A percentile compares a stretch with the other conserved stretches of the same genome.
These are phyloP conservation scores for Aeschynomene evenia DNA, from an alignment of 306 rosid species.

Conservation along the genomic window DNA sequence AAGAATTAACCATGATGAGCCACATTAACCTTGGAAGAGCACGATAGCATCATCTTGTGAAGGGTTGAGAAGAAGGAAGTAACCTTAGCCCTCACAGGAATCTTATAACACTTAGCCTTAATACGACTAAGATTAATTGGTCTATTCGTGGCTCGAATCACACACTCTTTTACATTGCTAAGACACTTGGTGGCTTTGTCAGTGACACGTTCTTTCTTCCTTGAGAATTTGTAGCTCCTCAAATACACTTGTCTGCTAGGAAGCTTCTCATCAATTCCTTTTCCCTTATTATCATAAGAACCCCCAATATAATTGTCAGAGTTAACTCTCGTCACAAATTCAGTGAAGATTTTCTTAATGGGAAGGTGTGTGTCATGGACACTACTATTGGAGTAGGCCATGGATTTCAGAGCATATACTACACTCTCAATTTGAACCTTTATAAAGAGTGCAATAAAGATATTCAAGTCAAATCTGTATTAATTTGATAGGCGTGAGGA, in stretches of 20 bases:
- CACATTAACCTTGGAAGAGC: conserved; percentile 39
- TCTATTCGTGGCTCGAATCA: neutral
- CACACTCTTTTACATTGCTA: conserved; percentile 21
- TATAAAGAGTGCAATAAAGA: conserved; percentile 4
- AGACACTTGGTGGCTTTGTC: conserved; percentile 42
- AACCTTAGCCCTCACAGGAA: conserved; percentile 34
- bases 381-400: conserved; percentile 39
- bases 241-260: conserved; percentile 51
- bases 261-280: conserved; percentile 40
- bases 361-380: conserved; percentile 26
- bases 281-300: neutral
- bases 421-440: neutral
- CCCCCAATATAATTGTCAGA: neutral
- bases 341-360: conserved; percentile 35
- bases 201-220: conserved; percentile 39
- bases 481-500: neutral
- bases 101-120: conserved; percentile 23
- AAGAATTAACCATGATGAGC: conserved; percentile 21
- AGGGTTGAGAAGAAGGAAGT: conserved; percentile 36
- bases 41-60: conserved; percentile 31
- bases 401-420: conserved; percentile 4
- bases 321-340: conserved; percentile 43
- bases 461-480: neutral
- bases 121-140: neutral
- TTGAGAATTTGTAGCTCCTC: conserved; percentile 63